phyloP scores from a whole-genome alignment of 306 rosid genomes.

The Corylus heterophylla region DNA sequence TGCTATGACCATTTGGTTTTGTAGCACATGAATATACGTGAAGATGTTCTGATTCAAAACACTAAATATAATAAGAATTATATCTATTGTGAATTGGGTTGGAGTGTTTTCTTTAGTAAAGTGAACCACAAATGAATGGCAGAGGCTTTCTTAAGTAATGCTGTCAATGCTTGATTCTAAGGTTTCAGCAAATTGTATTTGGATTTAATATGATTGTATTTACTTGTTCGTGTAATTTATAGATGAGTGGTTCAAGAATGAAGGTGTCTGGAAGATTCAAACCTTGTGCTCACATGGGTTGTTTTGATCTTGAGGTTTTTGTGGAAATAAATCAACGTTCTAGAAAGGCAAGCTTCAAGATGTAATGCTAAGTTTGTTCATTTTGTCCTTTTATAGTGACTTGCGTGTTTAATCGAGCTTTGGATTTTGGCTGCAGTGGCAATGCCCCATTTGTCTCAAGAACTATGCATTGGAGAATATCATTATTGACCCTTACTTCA shows the following conservation, averaged over 20 bases:
- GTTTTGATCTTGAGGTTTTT: constrained; percentile 98
- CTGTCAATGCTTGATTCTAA: neutral
- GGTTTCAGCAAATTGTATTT: constrained; percentile 23
- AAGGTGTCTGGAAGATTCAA: constrained; percentile 97
- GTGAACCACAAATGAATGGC: neutral
- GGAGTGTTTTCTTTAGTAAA: constrained; percentile 1
- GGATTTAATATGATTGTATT: constrained; percentile 12
- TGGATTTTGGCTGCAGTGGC: constrained; percentile 87
- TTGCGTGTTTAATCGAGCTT: constrained; percentile 26
- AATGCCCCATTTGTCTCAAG: constrained; percentile 91
- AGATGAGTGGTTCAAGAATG: constrained; percentile 99
- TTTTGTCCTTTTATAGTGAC: neutral
- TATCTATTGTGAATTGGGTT: neutral
- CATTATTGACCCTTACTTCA: constrained; percentile 91
- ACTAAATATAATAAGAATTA: neutral
- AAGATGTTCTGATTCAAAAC: neutral
- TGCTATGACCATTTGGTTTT: neutral
- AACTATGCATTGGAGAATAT: constrained; percentile 86
- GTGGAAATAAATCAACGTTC: constrained; percentile 97
- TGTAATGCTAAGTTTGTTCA: constrained; percentile 1
- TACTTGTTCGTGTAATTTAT: constrained; percentile 25
- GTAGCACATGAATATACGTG: neutral
- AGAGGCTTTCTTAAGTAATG: neutral
- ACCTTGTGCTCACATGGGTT: constrained; percentile 93
- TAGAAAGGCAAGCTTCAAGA: constrained; percentile 68